Conservation (phyloP, 108 stramenopile genomes). For the Nitzschia putrida region DNA sequence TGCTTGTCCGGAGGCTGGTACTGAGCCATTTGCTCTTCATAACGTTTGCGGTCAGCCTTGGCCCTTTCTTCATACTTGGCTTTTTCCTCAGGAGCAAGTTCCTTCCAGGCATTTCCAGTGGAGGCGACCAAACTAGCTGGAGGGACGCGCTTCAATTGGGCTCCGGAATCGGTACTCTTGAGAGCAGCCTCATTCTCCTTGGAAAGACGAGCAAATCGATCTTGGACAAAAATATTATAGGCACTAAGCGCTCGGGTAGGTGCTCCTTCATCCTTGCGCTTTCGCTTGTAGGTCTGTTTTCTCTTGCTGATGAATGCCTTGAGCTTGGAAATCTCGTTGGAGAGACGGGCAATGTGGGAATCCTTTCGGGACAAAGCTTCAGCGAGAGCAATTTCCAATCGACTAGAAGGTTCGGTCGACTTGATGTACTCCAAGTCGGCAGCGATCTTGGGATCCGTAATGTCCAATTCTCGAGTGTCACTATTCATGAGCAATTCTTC, state of each 20-base stretch:
- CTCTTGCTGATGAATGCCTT: conserved; percentile 72
- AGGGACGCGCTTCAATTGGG: conserved; percentile 67
- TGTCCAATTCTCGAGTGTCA: conserved; percentile 1
- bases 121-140: conserved; percentile 68
- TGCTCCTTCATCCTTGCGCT: conserved; percentile 75
- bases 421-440: conserved; percentile 41
- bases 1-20: conserved; percentile 77
- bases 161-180: conserved; percentile 59
- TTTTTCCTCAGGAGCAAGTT: conserved; percentile 65
- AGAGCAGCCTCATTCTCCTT: conserved; percentile 78
- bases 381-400: conserved; percentile 53
- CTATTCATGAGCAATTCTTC: conserved; percentile 15
- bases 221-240: conserved; percentile 83
- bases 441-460: conserved; percentile 22
- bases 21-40: conserved; percentile 76
- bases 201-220: conserved; percentile 70
- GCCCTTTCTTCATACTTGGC: conserved; percentile 74
- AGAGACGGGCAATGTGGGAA: conserved; percentile 50
- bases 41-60: conserved; percentile 68
- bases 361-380: conserved; percentile 47
- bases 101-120: conserved; percentile 75
- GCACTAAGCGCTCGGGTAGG: conserved; percentile 73
- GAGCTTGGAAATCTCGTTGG: conserved; percentile 60
- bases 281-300: conserved; percentile 85
- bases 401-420: conserved; percentile 35